These are phyloP conservation scores for Trichoderma gamsii DNA, from an alignment of 495 filamentous ascomycete species.

Conservation along the genomic window DNA sequence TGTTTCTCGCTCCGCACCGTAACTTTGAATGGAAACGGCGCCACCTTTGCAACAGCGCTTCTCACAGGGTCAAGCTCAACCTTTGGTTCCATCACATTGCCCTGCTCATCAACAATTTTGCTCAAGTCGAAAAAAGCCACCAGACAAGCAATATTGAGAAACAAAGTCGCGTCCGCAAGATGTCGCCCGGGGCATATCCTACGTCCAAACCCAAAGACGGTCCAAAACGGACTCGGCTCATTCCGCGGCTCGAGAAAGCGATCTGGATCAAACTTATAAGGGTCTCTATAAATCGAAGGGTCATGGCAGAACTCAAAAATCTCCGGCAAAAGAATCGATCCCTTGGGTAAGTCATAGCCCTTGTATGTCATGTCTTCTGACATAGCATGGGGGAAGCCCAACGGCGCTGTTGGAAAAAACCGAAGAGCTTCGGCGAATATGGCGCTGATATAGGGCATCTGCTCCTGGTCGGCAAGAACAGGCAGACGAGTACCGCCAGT, in stretches of 20 bases:
- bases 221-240: constrained; percentile 34
- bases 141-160: constrained; percentile 35
- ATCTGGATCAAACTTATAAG: constrained; percentile 36
- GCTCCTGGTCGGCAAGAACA: constrained; percentile 34
- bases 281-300: constrained; percentile 29
- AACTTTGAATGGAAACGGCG: not conserved
- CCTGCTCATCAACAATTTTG: constrained; percentile 27
- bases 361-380: constrained; percentile 23
- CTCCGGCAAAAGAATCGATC: not conserved
- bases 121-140: constrained; percentile 36
- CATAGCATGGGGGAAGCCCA: constrained; percentile 30
- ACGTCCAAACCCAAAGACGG: constrained; percentile 45
- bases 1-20: constrained; percentile 3
- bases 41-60: not conserved
- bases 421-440: constrained; percentile 34
- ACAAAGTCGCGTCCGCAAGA: constrained; percentile 38
- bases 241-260: constrained; percentile 31
- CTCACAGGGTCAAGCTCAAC: not conserved
- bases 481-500: constrained; percentile 37
- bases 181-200: constrained; percentile 45
- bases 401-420: constrained; percentile 19
- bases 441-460: constrained; percentile 38
- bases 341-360: constrained; percentile 9
- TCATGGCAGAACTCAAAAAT: constrained; percentile 27
- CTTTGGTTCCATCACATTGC: constrained; percentile 23